Conservation (phyloP, 176 grass and related monocot species). For the Paspalum vaginatum region DNA sequence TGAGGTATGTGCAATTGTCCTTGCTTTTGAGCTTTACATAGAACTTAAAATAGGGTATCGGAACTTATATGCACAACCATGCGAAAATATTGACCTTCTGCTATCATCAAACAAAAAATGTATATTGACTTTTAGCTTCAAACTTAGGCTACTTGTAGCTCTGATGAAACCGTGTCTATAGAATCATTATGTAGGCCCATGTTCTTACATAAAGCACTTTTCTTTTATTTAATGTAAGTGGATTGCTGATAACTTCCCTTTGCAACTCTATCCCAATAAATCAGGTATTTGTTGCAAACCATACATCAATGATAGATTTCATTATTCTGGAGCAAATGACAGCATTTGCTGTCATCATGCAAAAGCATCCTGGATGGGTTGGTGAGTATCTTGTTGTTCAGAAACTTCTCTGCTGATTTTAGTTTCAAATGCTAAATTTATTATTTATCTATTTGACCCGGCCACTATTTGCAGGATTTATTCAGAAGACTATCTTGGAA, state of each 20-base stretch:
- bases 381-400: constrained; percentile 50
- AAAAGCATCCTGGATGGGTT: constrained; percentile 99
- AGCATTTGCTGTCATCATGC: constrained; percentile 99
- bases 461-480: constrained; percentile 72
- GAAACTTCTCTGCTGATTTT: constrained; percentile 16
- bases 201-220: constrained; percentile 20
- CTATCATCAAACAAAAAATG: background rate
- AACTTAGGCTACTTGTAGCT: background rate
- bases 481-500: constrained; percentile 90
- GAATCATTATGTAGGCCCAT: constrained; percentile 1
- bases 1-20: background rate
- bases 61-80: constrained; percentile 4
- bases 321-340: constrained; percentile 99
- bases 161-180: background rate
- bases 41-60: background rate
- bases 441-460: constrained; percentile 24
- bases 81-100: background rate
- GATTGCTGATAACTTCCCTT: constrained; percentile 29
- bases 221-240: background rate
- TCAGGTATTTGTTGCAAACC: constrained; percentile 98
- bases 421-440: constrained; percentile 21
- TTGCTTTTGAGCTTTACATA: constrained; percentile 2
- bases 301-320: constrained; percentile 99
- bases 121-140: background rate
- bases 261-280: constrained; percentile 40